Percentiles rank a stretch among this genome's conserved stretches.
These are phyloP conservation scores for Podila verticillata DNA, from an alignment of 192 early-diverging fungal genomes.

Conservation along the genomic window DNA sequence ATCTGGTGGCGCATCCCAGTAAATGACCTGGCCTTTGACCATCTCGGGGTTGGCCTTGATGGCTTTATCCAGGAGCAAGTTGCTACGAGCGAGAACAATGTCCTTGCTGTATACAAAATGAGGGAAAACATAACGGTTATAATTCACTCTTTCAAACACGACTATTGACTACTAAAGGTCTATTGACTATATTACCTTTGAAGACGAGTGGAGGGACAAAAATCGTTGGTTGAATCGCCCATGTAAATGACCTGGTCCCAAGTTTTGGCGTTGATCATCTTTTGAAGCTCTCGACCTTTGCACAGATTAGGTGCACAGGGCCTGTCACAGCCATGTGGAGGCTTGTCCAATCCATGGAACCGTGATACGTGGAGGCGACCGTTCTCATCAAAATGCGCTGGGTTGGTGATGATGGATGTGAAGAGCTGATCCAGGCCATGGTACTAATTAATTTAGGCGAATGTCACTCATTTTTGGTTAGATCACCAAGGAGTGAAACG, in stretches of 20 bases:
- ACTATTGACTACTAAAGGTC: too few species aligned
- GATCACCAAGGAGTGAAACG: not conserved
- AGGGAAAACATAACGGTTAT: not conserved
- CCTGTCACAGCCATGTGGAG: constrained; percentile 60
- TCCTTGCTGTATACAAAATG: constrained; percentile 1
- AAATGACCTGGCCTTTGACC: constrained; percentile 32
- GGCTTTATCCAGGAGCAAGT: constrained; percentile 19
- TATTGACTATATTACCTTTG: not conserved
- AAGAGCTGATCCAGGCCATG: constrained; percentile 60
- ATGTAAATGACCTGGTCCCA: constrained; percentile 59
- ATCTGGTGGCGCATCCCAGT: constrained; percentile 25
- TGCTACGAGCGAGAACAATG: constrained; percentile 23
- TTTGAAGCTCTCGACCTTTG: constrained; percentile 59
- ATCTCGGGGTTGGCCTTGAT: constrained; percentile 21
- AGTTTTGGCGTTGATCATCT: constrained; percentile 25
- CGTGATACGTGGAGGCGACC: constrained; percentile 56
- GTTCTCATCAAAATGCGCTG: constrained; percentile 52
- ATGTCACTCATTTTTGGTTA: too few species aligned
- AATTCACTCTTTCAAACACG: too few species aligned
- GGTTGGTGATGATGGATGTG: constrained; percentile 66
- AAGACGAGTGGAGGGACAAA: constrained; percentile 60
- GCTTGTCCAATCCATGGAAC: constrained; percentile 29
- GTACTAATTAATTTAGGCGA: constrained; percentile 33
- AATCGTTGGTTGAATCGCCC: constrained; percentile 65
- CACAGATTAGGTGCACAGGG: constrained; percentile 70